A percentile compares a stretch with the other conserved stretches of the same genome.
Evolutionary conservation across 768 basidiomycete genomes (phyloP).

Genomic region (Leccinum fibrillosum): DNA sequence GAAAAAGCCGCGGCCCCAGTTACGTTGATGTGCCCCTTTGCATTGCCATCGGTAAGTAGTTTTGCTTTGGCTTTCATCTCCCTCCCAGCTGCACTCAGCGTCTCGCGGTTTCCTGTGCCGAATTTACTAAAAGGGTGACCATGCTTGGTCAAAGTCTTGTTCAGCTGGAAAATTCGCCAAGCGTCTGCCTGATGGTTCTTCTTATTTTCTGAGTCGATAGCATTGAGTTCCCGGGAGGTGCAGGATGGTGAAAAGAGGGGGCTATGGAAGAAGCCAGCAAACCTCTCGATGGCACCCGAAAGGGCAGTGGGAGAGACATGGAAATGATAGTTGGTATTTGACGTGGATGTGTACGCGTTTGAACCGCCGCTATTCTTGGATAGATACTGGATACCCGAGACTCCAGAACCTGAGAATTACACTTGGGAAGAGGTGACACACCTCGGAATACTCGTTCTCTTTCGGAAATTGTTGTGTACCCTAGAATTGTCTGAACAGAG

Average conservation of each 20-base stretch:
- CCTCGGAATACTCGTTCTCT: conserved; percentile 95
- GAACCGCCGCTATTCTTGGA: conserved; percentile 82
- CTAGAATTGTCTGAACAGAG: conserved; percentile 34
- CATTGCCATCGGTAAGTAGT: conserved; percentile 26
- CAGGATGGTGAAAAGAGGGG: conserved; percentile 86
- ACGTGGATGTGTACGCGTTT: conserved; percentile 91
- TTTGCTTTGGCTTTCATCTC: conserved; percentile 50
- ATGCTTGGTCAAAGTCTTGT: conserved; percentile 76
- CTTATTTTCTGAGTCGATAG: conserved; percentile 96
- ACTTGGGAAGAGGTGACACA: conserved; percentile 24
- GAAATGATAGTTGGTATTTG: conserved; percentile 90
- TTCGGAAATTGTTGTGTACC: conserved; percentile 80
- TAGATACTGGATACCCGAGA: conserved; percentile 47
- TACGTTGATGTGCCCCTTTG: conserved; percentile 21
- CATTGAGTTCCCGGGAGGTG: conserved; percentile 87
- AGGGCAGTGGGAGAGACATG: conserved; percentile 63
- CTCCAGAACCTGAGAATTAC: neutral
- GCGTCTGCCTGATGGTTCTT: conserved; percentile 90
- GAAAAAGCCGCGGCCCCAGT: conserved; percentile 34
- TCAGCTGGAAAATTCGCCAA: conserved; percentile 94
- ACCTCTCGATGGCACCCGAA: conserved; percentile 68
- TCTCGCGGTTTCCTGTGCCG: conserved; percentile 81
- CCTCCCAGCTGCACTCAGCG: conserved; percentile 60
- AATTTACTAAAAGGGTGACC: conserved; percentile 91
- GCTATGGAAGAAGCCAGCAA: conserved; percentile 88